Percentiles rank a stretch among this genome's conserved stretches.
phyloP scores from a whole-genome alignment of 2,329 filamentous ascomycete species.

The Paracoccidioides lutzii region DNA sequence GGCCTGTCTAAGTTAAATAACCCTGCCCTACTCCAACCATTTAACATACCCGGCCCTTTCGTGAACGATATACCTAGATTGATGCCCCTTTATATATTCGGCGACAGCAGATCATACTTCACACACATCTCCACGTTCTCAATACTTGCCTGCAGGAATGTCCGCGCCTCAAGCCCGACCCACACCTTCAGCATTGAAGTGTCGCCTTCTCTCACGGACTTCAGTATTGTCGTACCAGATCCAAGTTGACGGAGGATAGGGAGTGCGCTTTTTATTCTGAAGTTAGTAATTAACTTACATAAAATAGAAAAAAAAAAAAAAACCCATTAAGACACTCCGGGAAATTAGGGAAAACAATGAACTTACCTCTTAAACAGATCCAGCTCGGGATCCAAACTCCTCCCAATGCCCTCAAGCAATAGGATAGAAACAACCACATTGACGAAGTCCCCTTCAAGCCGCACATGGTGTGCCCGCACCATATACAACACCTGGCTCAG shows the following conservation, averaged over 20 bases:
- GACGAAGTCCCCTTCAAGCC: constrained; percentile 93
- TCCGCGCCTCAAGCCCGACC: constrained; percentile 77
- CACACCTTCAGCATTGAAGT: constrained; percentile 82
- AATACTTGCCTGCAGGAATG: constrained; percentile 78
- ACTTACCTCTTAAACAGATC: constrained; percentile 66
- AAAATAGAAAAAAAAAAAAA: not conserved
- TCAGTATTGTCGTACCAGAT: constrained; percentile 39
- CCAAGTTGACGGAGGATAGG: constrained; percentile 84
- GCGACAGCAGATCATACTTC: constrained; percentile 77
- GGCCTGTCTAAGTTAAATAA: not conserved
- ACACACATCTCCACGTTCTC: constrained; percentile 84
- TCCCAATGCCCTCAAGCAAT: constrained; percentile 83
- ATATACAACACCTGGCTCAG: constrained; percentile 80
- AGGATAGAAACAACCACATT: constrained; percentile 95
- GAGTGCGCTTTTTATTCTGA: constrained; percentile 50
- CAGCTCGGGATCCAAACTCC: constrained; percentile 70
- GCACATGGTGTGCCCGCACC: constrained; percentile 84
- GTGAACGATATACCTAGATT: not conserved
- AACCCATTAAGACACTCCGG: constrained; percentile 3
- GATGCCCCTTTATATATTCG: constrained; percentile 52
- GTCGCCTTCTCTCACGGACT: constrained; percentile 58
- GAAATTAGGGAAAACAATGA: constrained; percentile 3
- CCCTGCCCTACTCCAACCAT: not conserved
- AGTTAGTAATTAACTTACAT: constrained; percentile 5
- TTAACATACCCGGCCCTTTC: not conserved